Base-by-base conservation (phyloP, 1,284 basidiomycete genomes). In the Marasmius fiardii region DNA sequence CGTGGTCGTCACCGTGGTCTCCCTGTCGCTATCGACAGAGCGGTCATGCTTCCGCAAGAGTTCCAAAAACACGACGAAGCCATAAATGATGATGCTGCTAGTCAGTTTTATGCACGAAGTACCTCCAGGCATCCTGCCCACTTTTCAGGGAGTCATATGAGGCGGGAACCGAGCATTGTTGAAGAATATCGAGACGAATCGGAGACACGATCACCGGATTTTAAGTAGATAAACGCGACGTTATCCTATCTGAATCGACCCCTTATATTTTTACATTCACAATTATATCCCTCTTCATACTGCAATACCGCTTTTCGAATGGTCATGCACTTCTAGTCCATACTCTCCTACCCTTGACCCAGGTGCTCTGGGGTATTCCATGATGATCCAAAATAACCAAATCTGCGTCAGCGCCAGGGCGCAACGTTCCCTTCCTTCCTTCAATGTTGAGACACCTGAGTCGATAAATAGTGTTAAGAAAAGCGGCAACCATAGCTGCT, bases 1-100 rank as follows among this genome's bases (percentile, higher is more conserved):
- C 87, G 95, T 60, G 95, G 95, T 7, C 81, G 95, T 11, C 95
- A 98, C 71, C 85, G 96, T 48, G 93, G 93, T 35, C 73, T 94
- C 4, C 91, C 92, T 0, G 87, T 90, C 16, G 93, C 93, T 16
- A 94, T 97, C 57, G 92, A 96, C 71, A 87, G 93, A 26, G 92
- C 93, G 1, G 80, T 92, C 52, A 77, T 91, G 68, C 74, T 92
- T n/a, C 89, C 88, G 1, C 74, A 74, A 55, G 85, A 88, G 60
- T 83, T 81, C 52, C 58, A 68, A 16, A 56, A 41, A 18, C 41
- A 50, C 47, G 57, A 58, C 47, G 57, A 55, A 31, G 37, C 35
- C 24, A 45, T 20, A 4, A 41, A n/a, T 16, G 39, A 41, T 20
- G 39, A 41, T 16, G 14, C 39, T 41, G 39, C 39, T n/a, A 41